These are phyloP conservation scores for Clarkia xantiana DNA, from an alignment of 345 rosid genomes.

Conservation along the genomic window DNA sequence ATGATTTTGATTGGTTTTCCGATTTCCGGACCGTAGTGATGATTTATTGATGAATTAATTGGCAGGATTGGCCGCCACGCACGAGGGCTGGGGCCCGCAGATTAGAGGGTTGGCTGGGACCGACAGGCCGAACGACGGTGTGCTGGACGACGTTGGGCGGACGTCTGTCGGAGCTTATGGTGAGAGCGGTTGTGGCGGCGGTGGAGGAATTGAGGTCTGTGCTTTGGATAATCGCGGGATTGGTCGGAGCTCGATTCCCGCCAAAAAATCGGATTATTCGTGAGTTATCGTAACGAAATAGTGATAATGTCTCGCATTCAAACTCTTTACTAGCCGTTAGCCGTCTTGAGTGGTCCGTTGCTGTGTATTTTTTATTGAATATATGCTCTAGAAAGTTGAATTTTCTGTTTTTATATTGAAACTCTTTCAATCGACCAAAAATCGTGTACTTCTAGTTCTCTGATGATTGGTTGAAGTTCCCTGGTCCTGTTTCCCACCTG, in stretches of 20 bases:
- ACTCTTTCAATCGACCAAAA: no score
- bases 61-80: constrained; percentile 87
- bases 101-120: constrained; percentile 52
- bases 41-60: constrained; percentile 1
- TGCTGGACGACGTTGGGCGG: background rate
- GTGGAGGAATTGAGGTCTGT: constrained; percentile 50
- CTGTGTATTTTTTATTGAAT: no score
- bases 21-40: constrained; percentile 3
- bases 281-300: constrained; percentile 19
- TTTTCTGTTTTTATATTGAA: no score
- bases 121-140: constrained; percentile 38
- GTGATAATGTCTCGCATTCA: background rate
- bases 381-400: no score
- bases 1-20: background rate
- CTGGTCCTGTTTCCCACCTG: no score
- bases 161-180: constrained; percentile 1
- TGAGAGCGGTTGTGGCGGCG: constrained; percentile 6
- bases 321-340: background rate
- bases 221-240: constrained; percentile 90
- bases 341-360: background rate
- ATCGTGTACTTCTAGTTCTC: no score
- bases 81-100: constrained; percentile 86
- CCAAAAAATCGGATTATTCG: constrained; percentile 52
- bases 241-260: constrained; percentile 80
- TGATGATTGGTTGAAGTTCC: no score